Conservation (phyloP, 2,329 filamentous ascomycete genomes). For the Colletotrichum gigasporum region DNA sequence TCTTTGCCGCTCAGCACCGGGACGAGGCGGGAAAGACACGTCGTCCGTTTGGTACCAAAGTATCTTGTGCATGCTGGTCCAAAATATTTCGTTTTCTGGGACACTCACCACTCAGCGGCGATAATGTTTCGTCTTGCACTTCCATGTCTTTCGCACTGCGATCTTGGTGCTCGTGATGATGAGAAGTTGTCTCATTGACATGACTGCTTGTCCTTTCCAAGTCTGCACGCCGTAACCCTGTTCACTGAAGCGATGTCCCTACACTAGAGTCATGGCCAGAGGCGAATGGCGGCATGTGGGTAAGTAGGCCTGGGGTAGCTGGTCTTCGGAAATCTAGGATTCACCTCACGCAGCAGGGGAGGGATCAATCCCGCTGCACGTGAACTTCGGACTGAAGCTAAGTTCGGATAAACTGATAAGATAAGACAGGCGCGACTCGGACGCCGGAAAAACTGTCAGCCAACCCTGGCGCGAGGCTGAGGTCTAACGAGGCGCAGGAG, state of each 20-base stretch:
- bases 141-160: background rate
- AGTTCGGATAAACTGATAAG: constrained; percentile 28
- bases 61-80: background rate
- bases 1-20: background rate
- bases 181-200: background rate
- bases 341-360: background rate
- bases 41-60: background rate
- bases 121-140: background rate
- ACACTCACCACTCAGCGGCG: background rate
- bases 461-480: constrained; percentile 19
- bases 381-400: background rate
- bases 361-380: background rate
- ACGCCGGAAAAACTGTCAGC: constrained; percentile 1
- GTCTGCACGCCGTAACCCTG: background rate
- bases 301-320: constrained; percentile 15
- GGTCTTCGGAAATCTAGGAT: constrained; percentile 4
- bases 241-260: background rate
- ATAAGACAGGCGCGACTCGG: background rate
- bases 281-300: background rate
- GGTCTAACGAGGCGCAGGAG: constrained; percentile 13
- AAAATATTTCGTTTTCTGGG: background rate
- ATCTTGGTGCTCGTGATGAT: background rate
- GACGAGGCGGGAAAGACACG: background rate
- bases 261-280: constrained; percentile 15
- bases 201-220: background rate